These are phyloP conservation scores for Geotrichum europaeum DNA, from an alignment of 1,139 yeast genomes.

Conservation along the genomic window DNA sequence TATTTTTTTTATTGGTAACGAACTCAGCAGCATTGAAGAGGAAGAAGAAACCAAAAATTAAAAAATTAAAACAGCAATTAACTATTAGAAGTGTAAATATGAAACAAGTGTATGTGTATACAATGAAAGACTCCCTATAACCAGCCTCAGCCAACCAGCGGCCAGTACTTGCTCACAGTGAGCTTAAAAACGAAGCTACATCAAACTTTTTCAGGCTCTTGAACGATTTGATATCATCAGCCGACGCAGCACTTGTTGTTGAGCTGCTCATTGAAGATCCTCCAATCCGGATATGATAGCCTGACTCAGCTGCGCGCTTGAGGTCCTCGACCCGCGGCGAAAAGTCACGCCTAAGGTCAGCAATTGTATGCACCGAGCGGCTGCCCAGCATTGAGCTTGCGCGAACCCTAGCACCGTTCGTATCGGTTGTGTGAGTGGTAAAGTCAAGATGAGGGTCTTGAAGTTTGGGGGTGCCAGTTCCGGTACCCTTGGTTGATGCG, in stretches of 20 bases:
- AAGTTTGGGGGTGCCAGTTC: not conserved
- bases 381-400: slow-evolving; percentile 5
- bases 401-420: not conserved
- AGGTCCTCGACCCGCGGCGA: slow-evolving; percentile 26
- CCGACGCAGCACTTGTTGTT: not conserved
- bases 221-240: not conserved
- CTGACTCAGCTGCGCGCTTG: slow-evolving; percentile 23
- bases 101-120: not conserved
- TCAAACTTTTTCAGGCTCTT: not conserved
- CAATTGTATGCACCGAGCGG: slow-evolving; percentile 8
- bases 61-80: not conserved
- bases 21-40: too few species aligned
- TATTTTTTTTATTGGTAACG: too few species aligned
- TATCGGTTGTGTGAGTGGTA: not conserved
- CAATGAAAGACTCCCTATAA: not conserved
- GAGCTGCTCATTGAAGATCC: not conserved
- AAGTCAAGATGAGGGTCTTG: not conserved
- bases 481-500: not conserved
- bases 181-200: not conserved
- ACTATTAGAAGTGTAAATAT: not conserved
- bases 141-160: not conserved
- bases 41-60: too few species aligned
- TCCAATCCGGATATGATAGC: not conserved
- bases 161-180: not conserved
- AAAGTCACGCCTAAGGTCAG: slow-evolving; percentile 8